Evolutionary conservation across 176 grass and related monocot species (phyloP).

Genomic region (Ensete glaucum): DNA sequence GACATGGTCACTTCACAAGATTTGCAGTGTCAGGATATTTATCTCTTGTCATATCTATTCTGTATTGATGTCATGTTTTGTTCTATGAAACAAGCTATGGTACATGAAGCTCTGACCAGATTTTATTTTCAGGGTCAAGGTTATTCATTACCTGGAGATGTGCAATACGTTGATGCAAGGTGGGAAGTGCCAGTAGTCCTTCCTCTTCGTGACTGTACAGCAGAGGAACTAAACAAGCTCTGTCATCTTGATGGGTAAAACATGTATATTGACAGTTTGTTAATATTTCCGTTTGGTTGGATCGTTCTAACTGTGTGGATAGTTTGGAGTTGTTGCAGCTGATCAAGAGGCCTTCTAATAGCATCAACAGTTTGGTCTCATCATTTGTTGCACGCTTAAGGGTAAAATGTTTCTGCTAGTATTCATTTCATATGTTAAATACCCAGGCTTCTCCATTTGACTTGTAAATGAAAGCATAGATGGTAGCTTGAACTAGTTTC

Average conservation of each 20-base stretch:
- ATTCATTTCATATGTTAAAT: neutral
- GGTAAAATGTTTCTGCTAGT: slow-evolving; percentile 33
- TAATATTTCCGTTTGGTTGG: neutral
- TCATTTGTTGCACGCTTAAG: slow-evolving; percentile 67
- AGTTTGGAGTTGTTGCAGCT: slow-evolving; percentile 72
- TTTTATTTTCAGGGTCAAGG: slow-evolving; percentile 58
- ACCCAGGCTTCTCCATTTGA: neutral
- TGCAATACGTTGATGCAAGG: slow-evolving; percentile 84
- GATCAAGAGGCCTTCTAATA: slow-evolving; percentile 41
- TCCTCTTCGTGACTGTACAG: slow-evolving; percentile 68
- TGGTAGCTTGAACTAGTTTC: neutral
- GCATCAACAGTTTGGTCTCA: slow-evolving; percentile 75
- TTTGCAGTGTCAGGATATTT: neutral
- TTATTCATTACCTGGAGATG: slow-evolving; percentile 85
- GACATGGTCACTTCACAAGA: neutral
- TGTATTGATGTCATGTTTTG: neutral
- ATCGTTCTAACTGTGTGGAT: slow-evolving; percentile 28
- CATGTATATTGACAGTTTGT: neutral
- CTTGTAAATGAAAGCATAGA: neutral
- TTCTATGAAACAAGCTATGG: neutral
- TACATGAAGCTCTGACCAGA: neutral
- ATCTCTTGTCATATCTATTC: neutral
- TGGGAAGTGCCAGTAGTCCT: slow-evolving; percentile 65
- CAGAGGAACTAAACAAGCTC: slow-evolving; percentile 55
- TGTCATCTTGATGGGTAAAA: slow-evolving; percentile 60